Percentiles rank a stretch among this genome's conserved stretches.
Evolutionary conservation across 257 asterid species (phyloP).

Genomic region (Gentiana straminea): DNA sequence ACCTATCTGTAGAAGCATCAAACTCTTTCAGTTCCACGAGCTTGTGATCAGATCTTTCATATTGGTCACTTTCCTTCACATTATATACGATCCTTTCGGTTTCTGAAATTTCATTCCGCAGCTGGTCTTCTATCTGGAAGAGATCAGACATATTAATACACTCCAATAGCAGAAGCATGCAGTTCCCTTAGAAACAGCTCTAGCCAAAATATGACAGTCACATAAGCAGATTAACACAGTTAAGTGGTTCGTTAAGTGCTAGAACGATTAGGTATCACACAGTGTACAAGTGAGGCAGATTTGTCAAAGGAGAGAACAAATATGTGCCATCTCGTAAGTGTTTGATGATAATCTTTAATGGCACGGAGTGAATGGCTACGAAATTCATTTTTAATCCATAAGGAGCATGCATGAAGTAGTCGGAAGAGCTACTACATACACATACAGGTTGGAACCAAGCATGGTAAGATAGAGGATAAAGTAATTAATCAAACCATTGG

Average conservation of each 20-base stretch:
- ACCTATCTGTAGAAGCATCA: conserved; percentile 5
- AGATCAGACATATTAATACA: background rate
- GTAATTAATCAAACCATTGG: conserved; percentile 16
- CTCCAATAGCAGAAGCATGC: background rate
- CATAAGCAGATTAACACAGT: background rate
- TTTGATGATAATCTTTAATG: too few relatives aligned
- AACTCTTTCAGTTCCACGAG: conserved; percentile 16
- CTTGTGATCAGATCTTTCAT: conserved; percentile 28
- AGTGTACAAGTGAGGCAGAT: too few relatives aligned
- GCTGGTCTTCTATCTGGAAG: conserved; percentile 18
- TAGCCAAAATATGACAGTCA: too few relatives aligned
- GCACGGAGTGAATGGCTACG: too few relatives aligned
- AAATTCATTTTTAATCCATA: too few relatives aligned
- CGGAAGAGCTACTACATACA: too few relatives aligned
- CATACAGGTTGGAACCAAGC: too few relatives aligned
- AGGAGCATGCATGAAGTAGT: too few relatives aligned
- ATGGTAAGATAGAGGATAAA: too few relatives aligned
- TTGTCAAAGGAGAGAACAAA: too few relatives aligned
- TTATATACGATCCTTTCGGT: conserved; percentile 19
- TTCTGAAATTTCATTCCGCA: conserved; percentile 19
- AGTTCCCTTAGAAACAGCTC: background rate
- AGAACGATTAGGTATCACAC: too few relatives aligned
- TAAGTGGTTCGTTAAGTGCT: background rate
- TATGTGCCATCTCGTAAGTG: too few relatives aligned
- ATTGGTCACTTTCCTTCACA: conserved; percentile 22